Evolutionary conservation across 2,329 filamentous ascomycete species (phyloP).

Genomic region (Didymella arachidicola): DNA sequence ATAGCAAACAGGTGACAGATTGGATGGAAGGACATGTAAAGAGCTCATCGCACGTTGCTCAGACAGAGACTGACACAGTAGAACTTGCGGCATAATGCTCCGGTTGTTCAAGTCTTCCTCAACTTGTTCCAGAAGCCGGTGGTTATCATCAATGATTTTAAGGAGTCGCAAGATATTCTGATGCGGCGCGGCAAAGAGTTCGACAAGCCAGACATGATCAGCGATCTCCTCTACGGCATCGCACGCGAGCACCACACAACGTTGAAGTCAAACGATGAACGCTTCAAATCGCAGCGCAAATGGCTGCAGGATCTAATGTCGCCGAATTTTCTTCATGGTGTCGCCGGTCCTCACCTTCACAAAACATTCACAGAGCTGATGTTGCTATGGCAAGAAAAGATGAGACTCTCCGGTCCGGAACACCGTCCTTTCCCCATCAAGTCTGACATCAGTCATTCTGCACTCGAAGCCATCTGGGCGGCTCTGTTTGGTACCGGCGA

Average conservation of each 20-base stretch:
- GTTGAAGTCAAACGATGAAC: not conserved
- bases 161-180: constrained; percentile 52
- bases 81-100: not conserved
- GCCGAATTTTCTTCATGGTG: not conserved
- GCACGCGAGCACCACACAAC: constrained; percentile 42
- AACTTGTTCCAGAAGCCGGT: not conserved
- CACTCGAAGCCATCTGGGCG: not conserved
- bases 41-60: not conserved
- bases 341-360: not conserved
- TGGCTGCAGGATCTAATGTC: not conserved
- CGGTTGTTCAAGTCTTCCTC: not conserved
- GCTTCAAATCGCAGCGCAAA: not conserved
- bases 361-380: not conserved
- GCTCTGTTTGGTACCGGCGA: not conserved
- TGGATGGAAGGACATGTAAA: not conserved
- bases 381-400: not conserved
- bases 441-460: not conserved
- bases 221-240: constrained; percentile 46
- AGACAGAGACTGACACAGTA: not conserved
- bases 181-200: constrained; percentile 57
- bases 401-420: not conserved
- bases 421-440: not conserved
- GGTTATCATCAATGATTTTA: constrained; percentile 5
- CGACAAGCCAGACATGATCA: constrained; percentile 50
- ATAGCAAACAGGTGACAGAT: not conserved